Evolutionary conservation across 129 eudicot genomes (phyloP).

Genomic region (Helichrysum umbraculigerum): DNA sequence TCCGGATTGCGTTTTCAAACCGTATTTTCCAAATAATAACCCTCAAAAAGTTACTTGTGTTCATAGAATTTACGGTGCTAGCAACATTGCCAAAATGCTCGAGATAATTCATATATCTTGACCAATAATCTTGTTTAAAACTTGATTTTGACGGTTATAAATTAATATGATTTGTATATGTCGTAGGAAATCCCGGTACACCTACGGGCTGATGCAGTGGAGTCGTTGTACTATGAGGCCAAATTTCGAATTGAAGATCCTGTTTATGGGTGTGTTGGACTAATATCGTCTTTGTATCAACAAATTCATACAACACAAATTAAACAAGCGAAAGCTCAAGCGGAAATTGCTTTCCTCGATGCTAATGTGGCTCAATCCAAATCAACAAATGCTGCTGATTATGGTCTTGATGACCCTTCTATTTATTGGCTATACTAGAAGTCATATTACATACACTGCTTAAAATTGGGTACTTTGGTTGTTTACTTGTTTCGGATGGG

Average conservation of each 20-base stretch:
- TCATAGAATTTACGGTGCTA: slow-evolving; percentile 52
- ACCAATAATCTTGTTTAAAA: slow-evolving; percentile 4
- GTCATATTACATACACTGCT: too few species aligned
- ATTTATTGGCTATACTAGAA: too few species aligned
- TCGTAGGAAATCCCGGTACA: too few species aligned
- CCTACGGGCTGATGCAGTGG: slow-evolving; percentile 31
- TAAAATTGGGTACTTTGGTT: too few species aligned
- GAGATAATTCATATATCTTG: slow-evolving; percentile 26
- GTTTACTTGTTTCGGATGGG: too few species aligned
- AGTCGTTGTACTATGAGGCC: slow-evolving; percentile 46
- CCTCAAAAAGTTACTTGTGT: slow-evolving; percentile 45
- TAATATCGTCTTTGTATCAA: slow-evolving; percentile 33
- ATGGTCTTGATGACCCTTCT: slow-evolving; percentile 13
- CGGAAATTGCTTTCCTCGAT: slow-evolving; percentile 29
- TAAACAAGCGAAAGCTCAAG: slow-evolving; percentile 38
- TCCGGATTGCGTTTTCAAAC: slow-evolving; percentile 42
- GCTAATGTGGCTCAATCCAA: slow-evolving; percentile 5
- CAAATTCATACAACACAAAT: slow-evolving; percentile 34
- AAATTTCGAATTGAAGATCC: slow-evolving; percentile 44
- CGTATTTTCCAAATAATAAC: slow-evolving; percentile 40
- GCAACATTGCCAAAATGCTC: slow-evolving; percentile 43
- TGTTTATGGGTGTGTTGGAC: slow-evolving; percentile 48
- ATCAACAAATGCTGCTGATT: slow-evolving; percentile 1
- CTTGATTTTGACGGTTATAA: background rate
- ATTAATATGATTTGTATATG: too few species aligned